Evolutionary conservation across 2,329 filamentous ascomycete species (phyloP), one percentile per base, ranked within the genome.

Genomic region (Clonostachys byssicola): DNA sequence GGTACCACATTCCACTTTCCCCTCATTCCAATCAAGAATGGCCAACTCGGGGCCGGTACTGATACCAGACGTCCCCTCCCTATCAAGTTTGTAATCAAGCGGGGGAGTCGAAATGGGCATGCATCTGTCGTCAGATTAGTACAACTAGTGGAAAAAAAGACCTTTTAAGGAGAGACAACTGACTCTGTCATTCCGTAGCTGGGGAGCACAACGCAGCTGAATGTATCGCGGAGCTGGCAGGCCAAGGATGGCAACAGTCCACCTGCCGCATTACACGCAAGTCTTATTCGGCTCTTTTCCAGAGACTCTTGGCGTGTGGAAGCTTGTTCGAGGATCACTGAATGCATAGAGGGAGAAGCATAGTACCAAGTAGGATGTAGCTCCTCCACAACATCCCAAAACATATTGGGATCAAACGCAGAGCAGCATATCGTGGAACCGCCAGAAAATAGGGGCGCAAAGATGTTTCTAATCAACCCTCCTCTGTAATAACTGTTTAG

Each of bases 141-240:
- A 43, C 45, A 18, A 40, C 20, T 13, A 6, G 6, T 16, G 10
- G 20, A 9, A 34, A 10, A 30, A 30, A 10, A 23, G 12, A 14
- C 8, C 9, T 18, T 33, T 9, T 10, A 9, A 9, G 7, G 23
- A 10, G 23, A 30, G n/a, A 6, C 2, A 20, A 54, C 63, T 57
- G 53, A 67, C 62, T 80, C 77, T 1, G 77, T 81, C 77, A 81
- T 80, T 16, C 77, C 78, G 52, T 81, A 81, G 51, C 75, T 79
- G 3, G 77, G 77, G 16, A 81, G 64, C 4, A 81, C 71, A 3
- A 66, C 67, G 47, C 74, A 77, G 12, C 67, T 60, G 58, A 81
- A 81, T 0, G 70, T 75, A 48, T 76, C 68, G 14, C 68, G 66
- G 10, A 81, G 63, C 45, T 71, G 71, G 30, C 60, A 57, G 1